These are phyloP conservation scores for Phytophthora citricola DNA, from an alignment of 352 stramenopile genomes.

Conservation along the genomic window DNA sequence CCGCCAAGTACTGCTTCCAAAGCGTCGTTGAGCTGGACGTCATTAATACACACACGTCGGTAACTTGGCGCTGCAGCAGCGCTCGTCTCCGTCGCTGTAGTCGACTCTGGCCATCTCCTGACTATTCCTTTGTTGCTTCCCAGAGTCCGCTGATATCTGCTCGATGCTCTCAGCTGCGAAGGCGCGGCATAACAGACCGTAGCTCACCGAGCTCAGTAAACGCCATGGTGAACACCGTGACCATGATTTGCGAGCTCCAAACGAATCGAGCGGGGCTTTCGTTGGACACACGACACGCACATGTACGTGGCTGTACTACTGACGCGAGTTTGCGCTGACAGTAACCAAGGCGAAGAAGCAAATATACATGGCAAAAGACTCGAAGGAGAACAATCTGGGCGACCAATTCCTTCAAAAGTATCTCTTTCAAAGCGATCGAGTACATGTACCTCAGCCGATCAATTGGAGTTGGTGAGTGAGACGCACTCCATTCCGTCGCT, in stretches of 20 bases:
- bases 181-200: neutral
- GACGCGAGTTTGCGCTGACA: neutral
- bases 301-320: neutral
- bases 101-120: constrained; percentile 3
- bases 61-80: no score
- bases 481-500: neutral
- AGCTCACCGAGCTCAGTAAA: constrained; percentile 12
- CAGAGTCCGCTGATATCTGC: neutral
- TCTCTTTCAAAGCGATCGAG: neutral
- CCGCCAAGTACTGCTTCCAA: no score
- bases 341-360: neutral
- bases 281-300: constrained; percentile 5
- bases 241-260: constrained; percentile 12
- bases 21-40: no score
- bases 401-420: neutral
- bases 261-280: constrained; percentile 2
- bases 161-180: constrained; percentile 8
- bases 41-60: no score
- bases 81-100: constrained; percentile 6
- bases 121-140: constrained; percentile 20
- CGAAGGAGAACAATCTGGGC: neutral
- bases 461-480: neutral
- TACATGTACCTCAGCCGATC: neutral
- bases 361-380: neutral
- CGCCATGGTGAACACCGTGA: constrained; percentile 2